A percentile compares a stretch with the other conserved stretches of the same genome.
These are phyloP conservation scores for Taiozyma sp. DNA, from an alignment of 1,139 yeast species.

Conservation along the genomic window DNA sequence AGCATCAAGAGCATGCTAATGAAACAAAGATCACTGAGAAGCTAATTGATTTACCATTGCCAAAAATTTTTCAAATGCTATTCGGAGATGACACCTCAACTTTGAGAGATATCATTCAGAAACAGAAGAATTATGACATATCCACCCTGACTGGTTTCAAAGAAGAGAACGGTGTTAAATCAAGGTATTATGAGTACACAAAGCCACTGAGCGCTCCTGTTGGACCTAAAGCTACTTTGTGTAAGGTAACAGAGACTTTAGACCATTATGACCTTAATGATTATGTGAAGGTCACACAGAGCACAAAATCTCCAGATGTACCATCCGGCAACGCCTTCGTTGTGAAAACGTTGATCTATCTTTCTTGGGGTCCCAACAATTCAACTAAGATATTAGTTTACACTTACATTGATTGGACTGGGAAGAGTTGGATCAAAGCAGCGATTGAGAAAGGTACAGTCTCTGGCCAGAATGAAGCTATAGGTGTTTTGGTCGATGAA, in stretches of 20 bases:
- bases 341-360: constrained; percentile 54
- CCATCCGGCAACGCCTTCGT: constrained; percentile 85
- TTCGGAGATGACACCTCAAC: constrained; percentile 69
- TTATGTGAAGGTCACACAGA: constrained; percentile 55
- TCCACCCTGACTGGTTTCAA: constrained; percentile 36
- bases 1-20: constrained; percentile 44
- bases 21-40: constrained; percentile 66
- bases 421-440: constrained; percentile 39
- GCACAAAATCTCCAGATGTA: constrained; percentile 86
- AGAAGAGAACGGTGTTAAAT: constrained; percentile 21
- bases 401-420: constrained; percentile 72
- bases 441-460: constrained; percentile 60
- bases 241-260: constrained; percentile 66
- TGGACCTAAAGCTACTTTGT: constrained; percentile 90
- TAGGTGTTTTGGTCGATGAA: constrained; percentile 41
- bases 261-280: constrained; percentile 54
- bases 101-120: constrained; percentile 43
- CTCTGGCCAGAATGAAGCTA: constrained; percentile 56
- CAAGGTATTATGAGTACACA: constrained; percentile 59
- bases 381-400: constrained; percentile 63
- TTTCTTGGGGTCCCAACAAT: constrained; percentile 73
- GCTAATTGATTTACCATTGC: constrained; percentile 68
- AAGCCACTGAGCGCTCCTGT: constrained; percentile 81
- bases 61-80: constrained; percentile 59
- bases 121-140: constrained; percentile 69